These are phyloP conservation scores for Cyclotella distinguenda DNA, from an alignment of 108 stramenopile genomes.

Conservation along the genomic window DNA sequence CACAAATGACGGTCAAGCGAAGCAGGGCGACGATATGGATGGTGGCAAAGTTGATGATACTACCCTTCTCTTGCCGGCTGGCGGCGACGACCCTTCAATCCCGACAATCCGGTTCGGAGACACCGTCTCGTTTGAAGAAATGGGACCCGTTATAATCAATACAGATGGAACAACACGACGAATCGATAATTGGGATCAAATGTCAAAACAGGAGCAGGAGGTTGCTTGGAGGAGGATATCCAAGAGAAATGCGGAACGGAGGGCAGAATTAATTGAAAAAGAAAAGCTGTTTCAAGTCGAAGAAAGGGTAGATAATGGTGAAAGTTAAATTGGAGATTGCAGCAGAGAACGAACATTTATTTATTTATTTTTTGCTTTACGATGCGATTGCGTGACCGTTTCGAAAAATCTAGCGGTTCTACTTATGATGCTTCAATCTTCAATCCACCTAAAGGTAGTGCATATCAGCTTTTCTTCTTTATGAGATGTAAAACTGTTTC, in stretches of 20 bases:
- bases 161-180: slow-evolving; percentile 73
- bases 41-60: not conserved
- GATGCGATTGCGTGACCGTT: too few relatives aligned
- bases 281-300: slow-evolving; percentile 41
- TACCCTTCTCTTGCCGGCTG: slow-evolving; percentile 43
- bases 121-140: slow-evolving; percentile 72
- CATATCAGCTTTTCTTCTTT: too few relatives aligned
- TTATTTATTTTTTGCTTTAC: too few relatives aligned
- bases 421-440: too few relatives aligned
- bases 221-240: slow-evolving; percentile 85
- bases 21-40: not conserved
- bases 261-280: slow-evolving; percentile 55
- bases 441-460: too few relatives aligned
- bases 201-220: slow-evolving; percentile 76
- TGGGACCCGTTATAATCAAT: slow-evolving; percentile 88
- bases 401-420: too few relatives aligned
- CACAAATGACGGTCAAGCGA: not conserved
- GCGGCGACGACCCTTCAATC: slow-evolving; percentile 49
- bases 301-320: not conserved
- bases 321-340: not conserved
- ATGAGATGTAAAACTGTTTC: too few relatives aligned
- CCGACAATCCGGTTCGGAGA: slow-evolving; percentile 73
- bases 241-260: slow-evolving; percentile 81
- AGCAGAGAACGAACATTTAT: too few relatives aligned
- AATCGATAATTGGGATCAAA: slow-evolving; percentile 84